Evolutionary conservation across 192 early-diverging fungal species (phyloP).

Genomic region (Endogone sp.): DNA sequence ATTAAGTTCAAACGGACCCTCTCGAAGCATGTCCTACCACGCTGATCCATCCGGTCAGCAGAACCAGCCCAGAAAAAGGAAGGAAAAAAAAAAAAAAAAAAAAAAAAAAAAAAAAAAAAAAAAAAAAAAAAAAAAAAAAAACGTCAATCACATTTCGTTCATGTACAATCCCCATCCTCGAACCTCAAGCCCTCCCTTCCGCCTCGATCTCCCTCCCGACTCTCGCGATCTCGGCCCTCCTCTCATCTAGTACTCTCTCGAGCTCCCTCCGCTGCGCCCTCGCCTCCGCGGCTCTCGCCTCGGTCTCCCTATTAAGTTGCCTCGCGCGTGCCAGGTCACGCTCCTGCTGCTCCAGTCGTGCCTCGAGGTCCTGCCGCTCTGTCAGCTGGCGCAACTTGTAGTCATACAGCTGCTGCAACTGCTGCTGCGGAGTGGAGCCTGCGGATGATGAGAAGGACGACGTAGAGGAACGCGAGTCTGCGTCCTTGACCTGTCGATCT

Average conservation of each 20-base stretch:
- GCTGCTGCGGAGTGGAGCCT: conserved; percentile 17
- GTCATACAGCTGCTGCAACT: conserved; percentile 46
- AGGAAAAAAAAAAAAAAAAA: too few species aligned
- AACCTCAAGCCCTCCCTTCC: too few species aligned
- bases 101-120: too few species aligned
- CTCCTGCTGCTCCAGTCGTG: conserved; percentile 40
- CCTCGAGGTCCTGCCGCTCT: conserved; percentile 42
- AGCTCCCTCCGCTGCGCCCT: conserved; percentile 41
- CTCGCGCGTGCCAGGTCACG: conserved; percentile 48
- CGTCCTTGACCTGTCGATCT: conserved; percentile 43
- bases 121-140: too few species aligned
- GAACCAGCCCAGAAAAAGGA: too few species aligned
- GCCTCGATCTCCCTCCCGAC: conserved; percentile 32
- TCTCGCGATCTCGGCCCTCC: conserved; percentile 42
- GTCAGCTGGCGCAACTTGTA: conserved; percentile 48
- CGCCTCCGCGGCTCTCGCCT: conserved; percentile 42
- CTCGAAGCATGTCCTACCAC: too few species aligned
- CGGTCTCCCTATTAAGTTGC: conserved; percentile 38
- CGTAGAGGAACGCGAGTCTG: conserved; percentile 31
- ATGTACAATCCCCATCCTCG: too few species aligned
- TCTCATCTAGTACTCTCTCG: conserved; percentile 41
- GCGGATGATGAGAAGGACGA: neutral
- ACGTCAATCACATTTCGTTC: too few species aligned
- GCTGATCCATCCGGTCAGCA: too few species aligned
- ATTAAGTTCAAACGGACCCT: too few species aligned